phyloP scores from a whole-genome alignment of 495 filamentous ascomycete genomes.

The Aspergillus incahuasiensis region DNA sequence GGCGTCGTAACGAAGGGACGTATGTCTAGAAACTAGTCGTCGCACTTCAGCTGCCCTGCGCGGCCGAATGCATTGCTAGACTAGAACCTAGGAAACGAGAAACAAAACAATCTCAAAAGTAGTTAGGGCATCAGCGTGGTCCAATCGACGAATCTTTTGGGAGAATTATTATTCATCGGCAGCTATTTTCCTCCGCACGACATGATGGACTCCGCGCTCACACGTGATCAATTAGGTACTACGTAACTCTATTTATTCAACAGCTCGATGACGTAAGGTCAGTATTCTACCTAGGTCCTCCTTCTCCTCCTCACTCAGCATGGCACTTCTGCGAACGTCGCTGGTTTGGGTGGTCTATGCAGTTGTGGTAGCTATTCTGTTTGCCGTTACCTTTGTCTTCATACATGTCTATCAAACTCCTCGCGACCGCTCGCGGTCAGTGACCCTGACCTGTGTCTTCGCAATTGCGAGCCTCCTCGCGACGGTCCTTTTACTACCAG shows the following conservation, averaged over 20 bases:
- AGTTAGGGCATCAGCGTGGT: background rate
- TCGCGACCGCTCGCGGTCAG: constrained; percentile 73
- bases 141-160: background rate
- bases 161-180: background rate
- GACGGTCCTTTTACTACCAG: constrained; percentile 86
- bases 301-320: too few relatives aligned
- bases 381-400: constrained; percentile 71
- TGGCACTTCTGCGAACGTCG: constrained; percentile 74
- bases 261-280: constrained; percentile 21
- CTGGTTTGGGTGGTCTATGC: constrained; percentile 92
- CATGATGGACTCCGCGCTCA: background rate
- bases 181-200: constrained; percentile 7
- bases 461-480: constrained; percentile 83
- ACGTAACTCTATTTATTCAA: background rate
- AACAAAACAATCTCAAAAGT: background rate
- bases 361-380: constrained; percentile 65
- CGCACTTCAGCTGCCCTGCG: constrained; percentile 13
- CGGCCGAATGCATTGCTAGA: constrained; percentile 12
- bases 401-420: constrained; percentile 84
- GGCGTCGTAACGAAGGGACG: too few relatives aligned
- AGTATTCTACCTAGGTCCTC: too few relatives aligned
- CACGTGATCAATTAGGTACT: too few relatives aligned
- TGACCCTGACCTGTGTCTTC: constrained; percentile 78
- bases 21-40: too few relatives aligned
- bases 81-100: background rate